These are phyloP conservation scores for Saururus chinensis DNA, from an alignment of 164 flowering plant species.

Conservation along the genomic window DNA sequence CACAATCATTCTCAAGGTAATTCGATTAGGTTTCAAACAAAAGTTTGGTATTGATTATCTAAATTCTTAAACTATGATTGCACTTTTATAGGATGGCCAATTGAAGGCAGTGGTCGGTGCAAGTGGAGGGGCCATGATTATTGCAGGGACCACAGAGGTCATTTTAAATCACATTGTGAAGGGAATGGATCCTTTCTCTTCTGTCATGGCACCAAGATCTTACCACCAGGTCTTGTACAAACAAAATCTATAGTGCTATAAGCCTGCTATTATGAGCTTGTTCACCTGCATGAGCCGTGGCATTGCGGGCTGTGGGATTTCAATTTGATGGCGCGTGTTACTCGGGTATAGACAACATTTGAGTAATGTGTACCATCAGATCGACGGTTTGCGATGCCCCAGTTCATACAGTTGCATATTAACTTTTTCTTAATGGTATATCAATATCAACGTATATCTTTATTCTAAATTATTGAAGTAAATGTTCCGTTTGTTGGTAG, in stretches of 20 bases:
- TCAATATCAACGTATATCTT: neutral
- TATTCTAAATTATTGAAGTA: no score
- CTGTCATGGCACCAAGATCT: constrained; percentile 50
- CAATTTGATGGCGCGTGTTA: no score
- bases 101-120: constrained; percentile 52
- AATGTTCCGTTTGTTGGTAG: constrained; percentile 17
- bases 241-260: neutral
- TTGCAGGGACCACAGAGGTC: constrained; percentile 44
- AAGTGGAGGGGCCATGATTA: constrained; percentile 52
- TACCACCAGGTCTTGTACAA: constrained; percentile 41
- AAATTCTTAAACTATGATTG: neutral
- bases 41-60: neutral
- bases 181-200: constrained; percentile 53
- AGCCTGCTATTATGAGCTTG: no score
- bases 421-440: no score
- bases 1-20: constrained; percentile 48
- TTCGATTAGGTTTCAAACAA: no score
- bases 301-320: no score
- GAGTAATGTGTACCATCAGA: no score
- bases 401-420: no score
- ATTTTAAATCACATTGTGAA: constrained; percentile 42
- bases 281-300: no score
- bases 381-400: no score
- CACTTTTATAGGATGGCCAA: constrained; percentile 25
- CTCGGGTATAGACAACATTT: no score